These are phyloP conservation scores for Triglochin maritima DNA, from an alignment of 106 monocot species.

Conservation along the genomic window DNA sequence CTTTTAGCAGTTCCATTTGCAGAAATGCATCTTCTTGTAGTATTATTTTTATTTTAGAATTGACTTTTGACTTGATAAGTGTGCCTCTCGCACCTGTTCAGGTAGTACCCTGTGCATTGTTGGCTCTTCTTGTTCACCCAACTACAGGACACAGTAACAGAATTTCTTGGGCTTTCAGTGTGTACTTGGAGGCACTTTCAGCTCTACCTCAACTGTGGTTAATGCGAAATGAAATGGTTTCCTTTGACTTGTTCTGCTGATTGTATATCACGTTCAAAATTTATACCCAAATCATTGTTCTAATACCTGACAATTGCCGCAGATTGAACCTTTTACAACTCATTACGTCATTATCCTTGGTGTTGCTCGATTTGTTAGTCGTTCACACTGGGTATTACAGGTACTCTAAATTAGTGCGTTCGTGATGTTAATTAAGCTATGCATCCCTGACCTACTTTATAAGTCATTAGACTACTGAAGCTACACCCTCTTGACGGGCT, in stretches of 20 bases:
- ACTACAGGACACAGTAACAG: slow-evolving; percentile 6
- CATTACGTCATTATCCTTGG: slow-evolving; percentile 20
- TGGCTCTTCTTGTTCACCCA: slow-evolving; percentile 12
- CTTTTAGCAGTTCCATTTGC: too few species aligned
- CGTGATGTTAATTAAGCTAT: too few species aligned
- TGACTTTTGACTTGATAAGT: neutral
- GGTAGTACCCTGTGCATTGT: slow-evolving; percentile 10
- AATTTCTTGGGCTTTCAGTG: slow-evolving; percentile 16
- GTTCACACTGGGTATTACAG: slow-evolving; percentile 20
- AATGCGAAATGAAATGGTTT: slow-evolving; percentile 22
- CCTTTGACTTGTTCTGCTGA: neutral
- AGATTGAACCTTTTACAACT: slow-evolving; percentile 19
- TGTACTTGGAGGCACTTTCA: slow-evolving; percentile 19
- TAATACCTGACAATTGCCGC: neutral
- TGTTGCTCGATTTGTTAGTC: slow-evolving; percentile 14
- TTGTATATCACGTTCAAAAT: neutral
- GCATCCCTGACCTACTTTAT: too few species aligned
- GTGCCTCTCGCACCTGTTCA: neutral
- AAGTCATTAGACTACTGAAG: too few species aligned
- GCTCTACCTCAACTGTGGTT: slow-evolving; percentile 15
- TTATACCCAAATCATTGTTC: neutral
- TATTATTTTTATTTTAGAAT: neutral
- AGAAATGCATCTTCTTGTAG: too few species aligned
- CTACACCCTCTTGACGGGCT: too few species aligned
- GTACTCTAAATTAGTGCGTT: neutral